Conservation (phyloP, 192 early-diverging fungal species). For the Pilaira anomala region DNA sequence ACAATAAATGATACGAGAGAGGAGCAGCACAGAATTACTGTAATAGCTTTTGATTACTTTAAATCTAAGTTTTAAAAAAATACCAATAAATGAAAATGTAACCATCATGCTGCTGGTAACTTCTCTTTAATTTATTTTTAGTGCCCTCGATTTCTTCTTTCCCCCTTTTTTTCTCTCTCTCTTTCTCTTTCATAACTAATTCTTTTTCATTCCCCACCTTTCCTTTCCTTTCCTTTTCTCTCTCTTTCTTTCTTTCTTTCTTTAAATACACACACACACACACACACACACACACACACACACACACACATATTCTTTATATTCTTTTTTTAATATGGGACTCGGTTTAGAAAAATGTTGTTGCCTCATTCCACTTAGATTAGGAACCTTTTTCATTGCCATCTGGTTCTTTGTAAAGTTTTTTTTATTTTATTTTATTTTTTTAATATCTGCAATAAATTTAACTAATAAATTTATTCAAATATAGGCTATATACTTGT, state of each 20-base stretch:
- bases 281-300: neutral
- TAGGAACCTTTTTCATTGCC: slow-evolving; percentile 38
- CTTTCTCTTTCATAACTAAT: neutral
- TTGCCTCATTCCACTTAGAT: slow-evolving; percentile 36
- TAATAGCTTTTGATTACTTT: neutral
- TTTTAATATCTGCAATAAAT: neutral
- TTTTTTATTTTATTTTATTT: slow-evolving; percentile 3
- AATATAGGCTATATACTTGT: slow-evolving; percentile 14
- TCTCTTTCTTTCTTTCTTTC: neutral
- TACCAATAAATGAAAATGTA: no score
- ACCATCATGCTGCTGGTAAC: neutral
- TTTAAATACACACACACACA: neutral
- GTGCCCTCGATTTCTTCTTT: slow-evolving; percentile 15
- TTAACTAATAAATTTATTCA: neutral
- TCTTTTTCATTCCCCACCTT: neutral
- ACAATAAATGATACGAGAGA: no score
- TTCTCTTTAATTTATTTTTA: slow-evolving; percentile 15
- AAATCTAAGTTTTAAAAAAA: no score
- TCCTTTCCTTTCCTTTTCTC: slow-evolving; percentile 8
- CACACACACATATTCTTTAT: no score
- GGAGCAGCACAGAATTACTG: no score
- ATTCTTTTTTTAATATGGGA: slow-evolving; percentile 7
- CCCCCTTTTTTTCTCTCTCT: neutral
- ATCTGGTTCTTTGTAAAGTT: slow-evolving; percentile 33
- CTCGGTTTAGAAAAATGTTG: slow-evolving; percentile 38